Evolutionary conservation across 805 yeast species (phyloP), one percentile per base, ranked within the genome.

Genomic region (Yamadazyma nakazawae): DNA sequence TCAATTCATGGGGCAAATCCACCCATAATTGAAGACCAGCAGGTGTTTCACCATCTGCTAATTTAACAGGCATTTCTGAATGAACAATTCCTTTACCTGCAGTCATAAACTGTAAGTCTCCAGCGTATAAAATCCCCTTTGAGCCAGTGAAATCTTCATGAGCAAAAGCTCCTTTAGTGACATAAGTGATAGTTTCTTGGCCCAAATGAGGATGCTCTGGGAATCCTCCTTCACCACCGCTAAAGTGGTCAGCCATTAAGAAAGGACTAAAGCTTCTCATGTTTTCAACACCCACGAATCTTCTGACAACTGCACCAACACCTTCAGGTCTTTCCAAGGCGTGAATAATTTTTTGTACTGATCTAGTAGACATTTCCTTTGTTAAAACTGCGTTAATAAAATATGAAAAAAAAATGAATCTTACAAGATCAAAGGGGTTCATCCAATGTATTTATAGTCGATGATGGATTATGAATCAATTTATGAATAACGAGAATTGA

Each of bases 41-140:
- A 17, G 69, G 67, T 10, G 18, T 40, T 17, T 77, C 66, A 0
- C 83, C 80, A 35, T 75, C 75, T 34, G 76, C 71, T 17, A 70
- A 71, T 34, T 74, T 70, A 31, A 82, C 82, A 8, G 96, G 96
- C 80, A 88, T 88, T 61, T 89, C 96, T 2, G 89, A 78, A 63
- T 88, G 96, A 45, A 86, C 86, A 32, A 88, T 80, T 42, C 95
- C 97, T 56, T 77, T 78, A 49, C 96, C 96, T 5, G 96, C 96
- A 24, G 96, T 89, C 96, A 89, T 89, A 64, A 89, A 88, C 64
- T 89, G 97, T 54, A 90, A 70, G 62, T 89, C 97, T 47, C 96
- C 96, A 7, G 88, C 80, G 51, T 78, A 74, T 44, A 90, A 67
- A 8, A 87, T 73, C 46, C 96, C 96, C 44, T 78, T 75, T n/a